These are phyloP conservation scores for Arctostaphylos glauca DNA, from an alignment of 148 eudicot species.

Conservation along the genomic window DNA sequence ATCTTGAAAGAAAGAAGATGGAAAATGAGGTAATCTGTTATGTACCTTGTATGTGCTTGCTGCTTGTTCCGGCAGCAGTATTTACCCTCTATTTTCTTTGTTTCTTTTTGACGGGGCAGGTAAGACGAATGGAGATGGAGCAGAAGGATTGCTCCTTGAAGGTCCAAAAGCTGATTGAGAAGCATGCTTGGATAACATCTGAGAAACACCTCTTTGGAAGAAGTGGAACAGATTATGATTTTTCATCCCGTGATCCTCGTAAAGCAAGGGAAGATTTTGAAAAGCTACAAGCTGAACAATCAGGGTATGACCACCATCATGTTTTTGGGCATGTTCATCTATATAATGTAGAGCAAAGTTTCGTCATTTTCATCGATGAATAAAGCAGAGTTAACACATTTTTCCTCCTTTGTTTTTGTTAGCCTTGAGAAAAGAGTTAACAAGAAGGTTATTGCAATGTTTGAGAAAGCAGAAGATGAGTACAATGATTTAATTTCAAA, in stretches of 20 bases:
- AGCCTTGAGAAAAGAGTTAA: slow-evolving; percentile 97
- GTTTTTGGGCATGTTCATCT: not conserved
- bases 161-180: slow-evolving; percentile 80
- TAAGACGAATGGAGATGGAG: slow-evolving; percentile 88
- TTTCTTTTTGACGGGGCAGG: slow-evolving; percentile 36
- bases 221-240: slow-evolving; percentile 89
- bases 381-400: not conserved
- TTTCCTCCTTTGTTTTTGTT: slow-evolving; percentile 17
- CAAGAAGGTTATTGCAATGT: slow-evolving; percentile 96
- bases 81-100: not conserved
- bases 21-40: slow-evolving; percentile 80
- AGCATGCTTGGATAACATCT: slow-evolving; percentile 91
- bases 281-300: slow-evolving; percentile 80
- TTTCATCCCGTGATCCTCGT: slow-evolving; percentile 71
- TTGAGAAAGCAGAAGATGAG: slow-evolving; percentile 98
- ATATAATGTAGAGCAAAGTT: not conserved
- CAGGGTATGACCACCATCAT: slow-evolving; percentile 34
- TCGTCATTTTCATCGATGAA: not conserved
- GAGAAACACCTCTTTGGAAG: slow-evolving; percentile 96
- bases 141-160: slow-evolving; percentile 74
- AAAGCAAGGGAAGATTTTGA: slow-evolving; percentile 64
- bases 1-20: slow-evolving; percentile 79
- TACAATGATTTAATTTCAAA: slow-evolving; percentile 83
- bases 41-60: not conserved
- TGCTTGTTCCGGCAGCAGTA: not conserved